phyloP scores from a whole-genome alignment of 2,329 filamentous ascomycete species.

The Diaporthe sp. region DNA sequence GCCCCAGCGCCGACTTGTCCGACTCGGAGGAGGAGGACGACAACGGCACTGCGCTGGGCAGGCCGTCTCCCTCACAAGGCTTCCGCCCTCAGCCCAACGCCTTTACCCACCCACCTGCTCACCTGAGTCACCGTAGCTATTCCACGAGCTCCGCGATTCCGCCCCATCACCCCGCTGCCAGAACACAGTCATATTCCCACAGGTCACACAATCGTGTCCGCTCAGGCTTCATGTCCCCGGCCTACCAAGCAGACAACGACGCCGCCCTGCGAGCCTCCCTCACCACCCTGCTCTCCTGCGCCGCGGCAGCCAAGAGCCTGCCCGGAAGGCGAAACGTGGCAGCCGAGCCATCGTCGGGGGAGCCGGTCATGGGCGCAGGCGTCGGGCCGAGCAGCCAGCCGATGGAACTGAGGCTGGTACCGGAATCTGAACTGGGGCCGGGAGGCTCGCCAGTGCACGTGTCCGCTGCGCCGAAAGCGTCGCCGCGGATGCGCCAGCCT shows the following conservation, averaged over 20 bases:
- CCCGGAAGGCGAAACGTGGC: constrained; percentile 70
- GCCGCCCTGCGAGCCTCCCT: constrained; percentile 92
- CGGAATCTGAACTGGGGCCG: constrained; percentile 71
- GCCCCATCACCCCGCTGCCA: constrained; percentile 57
- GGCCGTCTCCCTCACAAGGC: constrained; percentile 63
- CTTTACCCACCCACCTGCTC: constrained; percentile 84
- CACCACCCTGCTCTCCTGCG: constrained; percentile 96
- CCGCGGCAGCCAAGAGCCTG: constrained; percentile 87
- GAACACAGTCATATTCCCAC: constrained; percentile 56
- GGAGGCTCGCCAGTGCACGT: constrained; percentile 46
- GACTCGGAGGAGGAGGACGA: constrained; percentile 74
- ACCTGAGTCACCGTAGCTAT: constrained; percentile 62
- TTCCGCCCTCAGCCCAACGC: constrained; percentile 94
- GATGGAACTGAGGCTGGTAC: constrained; percentile 71
- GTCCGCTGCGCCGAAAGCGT: constrained; percentile 45
- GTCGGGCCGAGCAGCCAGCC: constrained; percentile 65
- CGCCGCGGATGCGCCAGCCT: constrained; percentile 35
- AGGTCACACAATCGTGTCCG: constrained; percentile 63
- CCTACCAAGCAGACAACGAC: constrained; percentile 89
- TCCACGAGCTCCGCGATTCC: constrained; percentile 63
- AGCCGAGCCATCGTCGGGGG: constrained; percentile 51
- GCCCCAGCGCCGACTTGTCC: constrained; percentile 52
- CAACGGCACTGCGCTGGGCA: constrained; percentile 84
- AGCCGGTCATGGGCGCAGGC: constrained; percentile 52
- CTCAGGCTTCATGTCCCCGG: constrained; percentile 78